Base-by-base conservation (phyloP, 192 early-diverging fungal species). In the Coemansia sp. region DNA sequence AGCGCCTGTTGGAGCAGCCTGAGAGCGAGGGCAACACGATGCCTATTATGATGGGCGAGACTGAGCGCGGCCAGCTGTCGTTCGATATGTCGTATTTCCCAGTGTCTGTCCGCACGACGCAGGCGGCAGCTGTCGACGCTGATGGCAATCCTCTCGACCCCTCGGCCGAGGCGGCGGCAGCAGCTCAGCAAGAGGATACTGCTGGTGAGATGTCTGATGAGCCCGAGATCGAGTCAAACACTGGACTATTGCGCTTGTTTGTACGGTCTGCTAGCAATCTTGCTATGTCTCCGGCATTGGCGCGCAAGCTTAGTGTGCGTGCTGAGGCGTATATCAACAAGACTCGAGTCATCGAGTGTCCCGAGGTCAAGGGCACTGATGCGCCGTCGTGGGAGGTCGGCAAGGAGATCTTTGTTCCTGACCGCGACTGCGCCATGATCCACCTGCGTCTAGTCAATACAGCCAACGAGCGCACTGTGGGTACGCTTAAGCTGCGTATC, bases 361-460 rank as follows among this genome's bases (percentile, higher is more conserved):
- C 89, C 47, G 79, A 78, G 31, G 88, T 89, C 63, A 93, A 89
- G 63, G 87, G 89, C 67, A 94, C 89, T 20, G 88, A 88, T 69
- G 92, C 89, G 64, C 96, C 96, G 40, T 86, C 90, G 36, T 98
- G 93, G 93, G 90, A 93, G 63, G 80, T 86, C 6, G 86, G 85
- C 65, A 79, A 88, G 47, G 91, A 92, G 60, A 64, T 90, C 3
- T 95, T 93, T 80, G 80, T 95, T 36, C 83, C 89, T 15, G 92
- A 96, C 73, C 80, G 90, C 51, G 85, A 88, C 15, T 59, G 73
- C 1, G 82, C 91, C 20, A 77, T 87, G 27, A 83, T 94, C 42
- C 74, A 69, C 5, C 84, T 96, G 70, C 76, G 82, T 40, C 82
- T 96, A 24, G 75, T 81, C 31, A 90, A 94, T 66, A 83, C 77